Conservation (phyloP, 2,329 filamentous ascomycete species). For the Trichoderma asperellum region DNA sequence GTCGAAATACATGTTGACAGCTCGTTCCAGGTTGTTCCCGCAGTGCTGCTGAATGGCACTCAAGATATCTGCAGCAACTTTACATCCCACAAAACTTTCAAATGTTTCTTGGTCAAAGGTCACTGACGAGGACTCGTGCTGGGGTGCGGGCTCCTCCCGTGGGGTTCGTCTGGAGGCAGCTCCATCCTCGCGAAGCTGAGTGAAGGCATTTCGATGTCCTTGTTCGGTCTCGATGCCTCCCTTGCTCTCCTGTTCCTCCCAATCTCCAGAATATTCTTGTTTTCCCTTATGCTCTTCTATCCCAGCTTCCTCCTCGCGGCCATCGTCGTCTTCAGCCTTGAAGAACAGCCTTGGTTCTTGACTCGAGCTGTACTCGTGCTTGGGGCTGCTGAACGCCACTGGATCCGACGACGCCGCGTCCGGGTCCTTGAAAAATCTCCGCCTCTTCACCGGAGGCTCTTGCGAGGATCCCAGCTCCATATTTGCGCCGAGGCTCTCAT, state of each 20-base stretch:
- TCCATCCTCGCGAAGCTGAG: constrained; percentile 31
- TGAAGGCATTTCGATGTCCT: constrained; percentile 28
- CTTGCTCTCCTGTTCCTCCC: constrained; percentile 12
- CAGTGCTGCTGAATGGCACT: constrained; percentile 58
- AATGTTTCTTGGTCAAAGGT: constrained; percentile 62
- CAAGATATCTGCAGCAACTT: constrained; percentile 54
- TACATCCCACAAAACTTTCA: constrained; percentile 62
- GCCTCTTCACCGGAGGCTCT: constrained; percentile 52
- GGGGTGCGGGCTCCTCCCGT: background rate
- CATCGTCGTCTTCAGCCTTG: constrained; percentile 32
- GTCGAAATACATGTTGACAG: constrained; percentile 72
- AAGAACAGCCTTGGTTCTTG: constrained; percentile 36
- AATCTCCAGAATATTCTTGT: background rate
- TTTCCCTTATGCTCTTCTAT: background rate
- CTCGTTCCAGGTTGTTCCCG: constrained; percentile 61
- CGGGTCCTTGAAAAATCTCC: constrained; percentile 45
- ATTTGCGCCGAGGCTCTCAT: constrained; percentile 28
- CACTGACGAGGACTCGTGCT: constrained; percentile 35
- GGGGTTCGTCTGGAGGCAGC: background rate
- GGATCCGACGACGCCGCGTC: constrained; percentile 40
- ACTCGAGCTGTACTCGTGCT: constrained; percentile 34
- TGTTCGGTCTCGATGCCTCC: constrained; percentile 31
- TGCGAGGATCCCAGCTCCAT: constrained; percentile 48
- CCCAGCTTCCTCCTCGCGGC: background rate
- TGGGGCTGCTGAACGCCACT: constrained; percentile 32